phyloP scores from a whole-genome alignment of 1,284 basidiomycete species.

The Cutaneotrichosporon spelunceum region DNA sequence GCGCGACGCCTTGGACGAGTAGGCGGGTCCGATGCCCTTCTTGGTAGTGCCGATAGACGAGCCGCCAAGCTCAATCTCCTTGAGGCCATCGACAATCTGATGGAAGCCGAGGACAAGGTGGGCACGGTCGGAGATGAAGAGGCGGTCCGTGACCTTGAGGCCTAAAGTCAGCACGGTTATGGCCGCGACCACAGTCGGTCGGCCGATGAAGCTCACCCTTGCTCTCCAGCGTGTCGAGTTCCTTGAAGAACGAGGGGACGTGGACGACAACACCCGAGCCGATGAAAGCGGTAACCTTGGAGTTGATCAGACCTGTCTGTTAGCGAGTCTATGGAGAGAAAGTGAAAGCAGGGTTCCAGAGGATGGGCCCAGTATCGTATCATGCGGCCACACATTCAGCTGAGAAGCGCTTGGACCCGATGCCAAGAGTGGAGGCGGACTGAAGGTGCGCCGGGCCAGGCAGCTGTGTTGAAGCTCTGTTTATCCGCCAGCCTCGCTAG shows the following conservation, averaged over 20 bases:
- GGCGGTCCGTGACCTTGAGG: conserved; percentile 76
- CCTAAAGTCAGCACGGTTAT: conserved; percentile 55
- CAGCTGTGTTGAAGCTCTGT: background rate
- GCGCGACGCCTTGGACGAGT: conserved; percentile 94
- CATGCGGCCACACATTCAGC: background rate
- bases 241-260: conserved; percentile 89
- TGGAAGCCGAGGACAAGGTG: conserved; percentile 99
- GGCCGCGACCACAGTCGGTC: background rate
- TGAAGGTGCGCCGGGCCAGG: background rate
- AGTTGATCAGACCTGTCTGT: conserved; percentile 80
- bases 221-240: conserved; percentile 79
- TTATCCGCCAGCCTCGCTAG: background rate
- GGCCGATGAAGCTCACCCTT: conserved; percentile 63
- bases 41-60: conserved; percentile 94
- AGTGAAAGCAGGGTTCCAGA: background rate
- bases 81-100: conserved; percentile 97
- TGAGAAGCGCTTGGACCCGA: background rate
- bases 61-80: conserved; percentile 94
- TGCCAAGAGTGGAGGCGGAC: background rate
- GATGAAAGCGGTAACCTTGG: conserved; percentile 79
- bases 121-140: conserved; percentile 93
- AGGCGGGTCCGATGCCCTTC: conserved; percentile 97
- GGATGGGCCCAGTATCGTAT: background rate
- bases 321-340: background rate
- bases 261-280: conserved; percentile 94